A percentile compares a stretch with the other conserved stretches of the same genome.
Conservation (phyloP, 2,329 filamentous ascomycete species). For the Orbilia ellipsospora region DNA sequence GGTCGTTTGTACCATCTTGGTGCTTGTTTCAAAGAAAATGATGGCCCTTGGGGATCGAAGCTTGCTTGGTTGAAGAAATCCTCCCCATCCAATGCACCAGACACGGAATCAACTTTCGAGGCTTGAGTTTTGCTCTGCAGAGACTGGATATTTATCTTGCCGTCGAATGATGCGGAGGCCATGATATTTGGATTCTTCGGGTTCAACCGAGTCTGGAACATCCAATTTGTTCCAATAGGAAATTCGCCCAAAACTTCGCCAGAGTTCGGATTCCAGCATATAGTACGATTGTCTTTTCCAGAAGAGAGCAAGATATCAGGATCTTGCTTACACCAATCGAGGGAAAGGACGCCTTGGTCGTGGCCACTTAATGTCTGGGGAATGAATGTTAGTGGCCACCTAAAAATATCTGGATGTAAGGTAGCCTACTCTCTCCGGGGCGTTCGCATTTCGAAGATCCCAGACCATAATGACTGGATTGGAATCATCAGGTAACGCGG, state of each 20-base stretch:
- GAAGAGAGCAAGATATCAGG: slow-evolving; percentile 88
- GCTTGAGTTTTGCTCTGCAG: slow-evolving; percentile 80
- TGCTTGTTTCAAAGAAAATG: slow-evolving; percentile 85
- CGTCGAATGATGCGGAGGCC: slow-evolving; percentile 95
- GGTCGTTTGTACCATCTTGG: slow-evolving; percentile 92
- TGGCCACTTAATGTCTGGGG: slow-evolving; percentile 83
- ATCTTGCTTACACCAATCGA: slow-evolving; percentile 96
- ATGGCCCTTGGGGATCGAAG: slow-evolving; percentile 86
- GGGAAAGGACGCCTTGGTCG: slow-evolving; percentile 88
- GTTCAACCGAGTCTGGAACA: slow-evolving; percentile 93
- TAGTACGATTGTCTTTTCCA: slow-evolving; percentile 94
- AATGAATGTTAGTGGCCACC: slow-evolving; percentile 5
- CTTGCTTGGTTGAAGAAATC: slow-evolving; percentile 97
- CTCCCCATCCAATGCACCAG: slow-evolving; percentile 82
- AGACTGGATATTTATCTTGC: slow-evolving; percentile 92
- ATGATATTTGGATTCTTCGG: slow-evolving; percentile 91
- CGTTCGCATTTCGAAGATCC: slow-evolving; percentile 96
- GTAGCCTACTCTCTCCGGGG: slow-evolving; percentile 74
- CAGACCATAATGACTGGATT: slow-evolving; percentile 89
- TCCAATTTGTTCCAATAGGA: slow-evolving; percentile 99
- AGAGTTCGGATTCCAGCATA: slow-evolving; percentile 96
- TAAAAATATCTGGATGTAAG: slow-evolving; percentile 37
- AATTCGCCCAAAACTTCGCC: slow-evolving; percentile 90
- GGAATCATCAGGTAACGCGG: slow-evolving; percentile 88
- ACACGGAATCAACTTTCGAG: slow-evolving; percentile 64